Conservation (phyloP, 768 basidiomycete species). For the Russula virescens region DNA sequence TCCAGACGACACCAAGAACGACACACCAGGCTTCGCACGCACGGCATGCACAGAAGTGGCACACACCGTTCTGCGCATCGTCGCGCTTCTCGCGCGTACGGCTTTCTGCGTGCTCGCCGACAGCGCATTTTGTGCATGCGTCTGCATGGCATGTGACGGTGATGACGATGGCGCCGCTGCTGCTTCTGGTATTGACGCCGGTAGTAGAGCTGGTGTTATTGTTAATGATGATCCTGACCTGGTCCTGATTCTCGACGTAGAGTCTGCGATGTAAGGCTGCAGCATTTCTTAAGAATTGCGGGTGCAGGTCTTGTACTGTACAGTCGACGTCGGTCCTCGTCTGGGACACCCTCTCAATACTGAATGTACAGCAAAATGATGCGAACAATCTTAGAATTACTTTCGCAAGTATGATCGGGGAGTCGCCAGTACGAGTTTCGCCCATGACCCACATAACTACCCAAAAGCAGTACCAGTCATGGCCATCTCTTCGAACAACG, state of each 20-base stretch:
- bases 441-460: slow-evolving; percentile 62
- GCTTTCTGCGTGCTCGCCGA: slow-evolving; percentile 20
- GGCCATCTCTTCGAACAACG: slow-evolving; percentile 97
- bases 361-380: slow-evolving; percentile 95
- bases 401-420: slow-evolving; percentile 31
- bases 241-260: background rate
- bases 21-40: slow-evolving; percentile 21
- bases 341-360: slow-evolving; percentile 92
- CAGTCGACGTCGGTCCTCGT: slow-evolving; percentile 89
- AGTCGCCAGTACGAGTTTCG: background rate
- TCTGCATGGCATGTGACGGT: slow-evolving; percentile 13
- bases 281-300: background rate
- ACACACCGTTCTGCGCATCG: slow-evolving; percentile 14
- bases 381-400: slow-evolving; percentile 88
- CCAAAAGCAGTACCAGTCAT: slow-evolving; percentile 92
- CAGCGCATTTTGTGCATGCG: slow-evolving; percentile 15
- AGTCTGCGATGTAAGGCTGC: background rate
- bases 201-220: background rate
- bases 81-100: slow-evolving; percentile 20
- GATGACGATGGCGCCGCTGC: too few relatives aligned
- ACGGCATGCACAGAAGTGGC: slow-evolving; percentile 19
- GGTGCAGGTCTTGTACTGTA: too few relatives aligned
- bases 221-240: too few relatives aligned
- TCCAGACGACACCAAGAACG: slow-evolving; percentile 11
- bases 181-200: background rate